Percentiles rank a stretch among this genome's conserved stretches.
phyloP scores from a whole-genome alignment of 495 filamentous ascomycete species.

The Penicillium soppii region DNA sequence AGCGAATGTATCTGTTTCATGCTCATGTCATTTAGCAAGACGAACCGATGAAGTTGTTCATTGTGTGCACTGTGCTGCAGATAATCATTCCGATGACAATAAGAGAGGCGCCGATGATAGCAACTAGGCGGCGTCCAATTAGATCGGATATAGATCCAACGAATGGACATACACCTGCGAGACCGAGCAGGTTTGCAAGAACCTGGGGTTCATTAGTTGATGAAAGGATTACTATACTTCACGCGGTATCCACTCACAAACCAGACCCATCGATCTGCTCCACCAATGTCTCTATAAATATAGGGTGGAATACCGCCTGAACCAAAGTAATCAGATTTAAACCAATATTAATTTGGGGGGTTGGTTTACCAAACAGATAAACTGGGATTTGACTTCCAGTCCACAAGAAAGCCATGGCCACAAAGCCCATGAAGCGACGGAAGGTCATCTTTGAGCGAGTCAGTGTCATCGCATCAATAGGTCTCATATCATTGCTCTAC shows the following conservation, averaged over 20 bases:
- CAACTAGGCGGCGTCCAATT: conserved; percentile 65
- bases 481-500: neutral
- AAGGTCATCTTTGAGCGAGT: conserved; percentile 51
- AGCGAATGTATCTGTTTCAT: neutral
- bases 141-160: conserved; percentile 71
- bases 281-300: conserved; percentile 66
- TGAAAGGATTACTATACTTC: neutral
- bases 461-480: neutral
- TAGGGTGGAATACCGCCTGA: conserved; percentile 58
- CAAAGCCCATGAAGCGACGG: conserved; percentile 56
- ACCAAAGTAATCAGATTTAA: neutral
- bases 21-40: too few relatives aligned
- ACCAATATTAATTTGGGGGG: neutral
- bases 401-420: conserved; percentile 66
- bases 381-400: conserved; percentile 65
- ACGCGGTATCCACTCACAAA: conserved; percentile 43
- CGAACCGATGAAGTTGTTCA: conserved; percentile 70
- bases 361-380: conserved; percentile 53
- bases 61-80: conserved; percentile 59
- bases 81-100: conserved; percentile 68
- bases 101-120: conserved; percentile 56
- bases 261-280: conserved; percentile 69
- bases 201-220: conserved; percentile 30
- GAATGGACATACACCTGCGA: conserved; percentile 69
- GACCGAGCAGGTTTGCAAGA: conserved; percentile 63